phyloP scores from a whole-genome alignment of 2,329 filamentous ascomycete genomes.

The Geosmithia putterillii region DNA sequence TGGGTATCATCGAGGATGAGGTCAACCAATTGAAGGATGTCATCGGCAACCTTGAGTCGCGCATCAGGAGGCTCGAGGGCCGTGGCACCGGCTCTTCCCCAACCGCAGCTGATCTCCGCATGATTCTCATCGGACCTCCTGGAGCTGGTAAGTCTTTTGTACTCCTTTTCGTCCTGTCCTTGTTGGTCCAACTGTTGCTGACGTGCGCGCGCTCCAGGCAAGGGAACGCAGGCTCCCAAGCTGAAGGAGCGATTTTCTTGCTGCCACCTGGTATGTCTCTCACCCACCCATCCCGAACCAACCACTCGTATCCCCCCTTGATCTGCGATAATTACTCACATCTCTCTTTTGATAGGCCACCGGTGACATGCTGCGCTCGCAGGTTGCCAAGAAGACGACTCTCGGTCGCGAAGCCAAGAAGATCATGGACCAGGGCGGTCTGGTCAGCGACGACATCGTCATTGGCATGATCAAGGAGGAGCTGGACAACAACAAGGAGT shows the following conservation, averaged over 20 bases:
- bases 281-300: neutral
- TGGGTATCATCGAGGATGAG: conserved; percentile 82
- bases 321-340: neutral
- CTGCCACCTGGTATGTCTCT: conserved; percentile 74
- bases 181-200: neutral
- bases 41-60: conserved; percentile 71
- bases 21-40: conserved; percentile 76
- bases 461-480: conserved; percentile 99
- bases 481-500: conserved; percentile 86
- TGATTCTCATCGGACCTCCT: conserved; percentile 95
- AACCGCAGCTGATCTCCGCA: conserved; percentile 62
- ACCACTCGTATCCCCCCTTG: neutral
- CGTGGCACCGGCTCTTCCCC: conserved; percentile 45
- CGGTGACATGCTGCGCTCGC: conserved; percentile 96
- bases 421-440: conserved; percentile 97
- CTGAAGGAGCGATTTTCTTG: conserved; percentile 97
- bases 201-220: conserved; percentile 46
- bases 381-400: conserved; percentile 93
- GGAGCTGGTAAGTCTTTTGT: conserved; percentile 66
- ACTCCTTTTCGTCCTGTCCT: conserved; percentile 3
- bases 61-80: conserved; percentile 75
- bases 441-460: conserved; percentile 98
- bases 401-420: conserved; percentile 97
- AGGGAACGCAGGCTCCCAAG: conserved; percentile 95
- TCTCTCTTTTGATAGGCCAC: conserved; percentile 58